A percentile compares a stretch with the other conserved stretches of the same genome.
Conservation (phyloP, 768 basidiomycete genomes). For the Chalciporus piperatus region DNA sequence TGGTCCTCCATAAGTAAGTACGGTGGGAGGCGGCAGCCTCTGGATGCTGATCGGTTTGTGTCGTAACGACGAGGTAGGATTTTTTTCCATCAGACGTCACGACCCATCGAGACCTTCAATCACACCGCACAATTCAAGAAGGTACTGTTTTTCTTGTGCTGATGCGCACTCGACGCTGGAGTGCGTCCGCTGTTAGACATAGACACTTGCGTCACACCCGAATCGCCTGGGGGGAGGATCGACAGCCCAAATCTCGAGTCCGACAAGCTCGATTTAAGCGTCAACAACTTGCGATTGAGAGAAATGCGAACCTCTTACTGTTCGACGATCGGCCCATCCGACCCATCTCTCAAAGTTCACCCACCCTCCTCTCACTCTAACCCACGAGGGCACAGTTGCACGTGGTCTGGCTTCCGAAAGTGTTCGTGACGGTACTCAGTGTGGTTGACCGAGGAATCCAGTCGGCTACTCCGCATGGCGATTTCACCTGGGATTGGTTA, state of each 20-base stretch:
- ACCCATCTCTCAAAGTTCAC: neutral
- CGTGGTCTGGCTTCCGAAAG: conserved; percentile 5
- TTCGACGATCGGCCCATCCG: neutral
- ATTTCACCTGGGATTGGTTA: conserved; percentile 9
- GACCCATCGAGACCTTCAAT: too few relatives aligned
- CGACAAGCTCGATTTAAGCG: neutral
- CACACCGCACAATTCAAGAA: neutral
- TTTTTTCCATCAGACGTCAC: neutral
- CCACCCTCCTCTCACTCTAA: conserved; percentile 5
- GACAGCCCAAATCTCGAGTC: neutral
- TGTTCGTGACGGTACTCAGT: neutral
- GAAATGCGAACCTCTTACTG: neutral
- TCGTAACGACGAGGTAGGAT: neutral
- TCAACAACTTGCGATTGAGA: neutral
- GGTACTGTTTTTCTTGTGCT: neutral
- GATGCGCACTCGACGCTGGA: neutral
- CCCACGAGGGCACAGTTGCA: neutral
- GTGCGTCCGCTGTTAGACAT: neutral
- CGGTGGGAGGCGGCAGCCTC: neutral
- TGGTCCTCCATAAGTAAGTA: neutral
- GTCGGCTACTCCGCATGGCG: conserved; percentile 2
- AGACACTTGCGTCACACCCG: neutral
- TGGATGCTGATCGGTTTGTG: too few relatives aligned
- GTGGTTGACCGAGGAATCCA: neutral
- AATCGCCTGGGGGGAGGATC: neutral